These are phyloP conservation scores for Thelonectria olida DNA, from an alignment of 2,329 filamentous ascomycete genomes.

Conservation along the genomic window DNA sequence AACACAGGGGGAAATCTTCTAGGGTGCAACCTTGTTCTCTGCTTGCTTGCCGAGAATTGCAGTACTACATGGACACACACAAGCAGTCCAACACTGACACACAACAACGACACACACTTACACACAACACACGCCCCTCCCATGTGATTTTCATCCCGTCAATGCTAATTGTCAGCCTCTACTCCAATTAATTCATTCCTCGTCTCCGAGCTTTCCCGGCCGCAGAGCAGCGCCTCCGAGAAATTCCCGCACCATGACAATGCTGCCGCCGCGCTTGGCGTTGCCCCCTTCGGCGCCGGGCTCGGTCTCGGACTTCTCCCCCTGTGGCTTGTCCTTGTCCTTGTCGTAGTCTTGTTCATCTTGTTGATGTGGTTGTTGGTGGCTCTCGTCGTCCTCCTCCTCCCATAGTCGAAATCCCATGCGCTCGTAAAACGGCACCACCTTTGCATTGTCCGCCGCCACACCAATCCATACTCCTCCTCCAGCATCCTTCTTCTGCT, in stretches of 20 bases:
- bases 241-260: constrained; percentile 36
- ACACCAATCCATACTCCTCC: constrained; percentile 56
- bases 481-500: constrained; percentile 2
- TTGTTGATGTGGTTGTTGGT: neutral
- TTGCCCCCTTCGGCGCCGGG: neutral
- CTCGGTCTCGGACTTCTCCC: neutral
- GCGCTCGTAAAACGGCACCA: constrained; percentile 59
- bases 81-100: neutral
- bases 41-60: neutral
- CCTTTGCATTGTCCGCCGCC: constrained; percentile 56
- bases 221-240: constrained; percentile 11
- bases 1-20: neutral
- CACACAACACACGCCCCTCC: neutral
- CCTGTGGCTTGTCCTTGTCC: neutral
- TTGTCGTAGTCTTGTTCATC: neutral
- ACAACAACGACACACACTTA: neutral
- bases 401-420: constrained; percentile 54
- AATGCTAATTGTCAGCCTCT: constrained; percentile 17
- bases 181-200: too few species aligned
- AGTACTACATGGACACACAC: too few species aligned
- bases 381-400: constrained; percentile 49
- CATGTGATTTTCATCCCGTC: constrained; percentile 13
- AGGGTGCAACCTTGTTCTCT: neutral
- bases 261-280: constrained; percentile 34
- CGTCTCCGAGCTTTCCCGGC: constrained; percentile 25